phyloP scores from a whole-genome alignment of 1,139 yeast species.

The Hemisphaericaspora xylofermentans region DNA sequence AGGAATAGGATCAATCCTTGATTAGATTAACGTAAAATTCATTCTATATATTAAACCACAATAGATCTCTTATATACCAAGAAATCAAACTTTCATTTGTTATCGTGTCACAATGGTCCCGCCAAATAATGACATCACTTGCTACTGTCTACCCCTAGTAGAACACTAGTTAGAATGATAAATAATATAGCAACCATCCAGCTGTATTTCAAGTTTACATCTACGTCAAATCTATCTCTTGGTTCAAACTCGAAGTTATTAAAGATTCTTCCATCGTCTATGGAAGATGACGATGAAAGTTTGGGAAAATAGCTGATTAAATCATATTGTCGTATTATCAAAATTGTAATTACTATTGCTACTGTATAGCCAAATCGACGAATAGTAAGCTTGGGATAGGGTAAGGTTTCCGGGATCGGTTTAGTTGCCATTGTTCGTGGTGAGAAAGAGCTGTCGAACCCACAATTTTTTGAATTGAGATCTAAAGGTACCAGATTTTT shows the following conservation, averaged over 20 bases:
- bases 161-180: neutral
- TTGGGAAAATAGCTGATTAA: neutral
- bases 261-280: constrained; percentile 5
- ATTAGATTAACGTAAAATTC: neutral
- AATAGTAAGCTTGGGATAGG: neutral
- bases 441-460: neutral
- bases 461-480: too few species aligned
- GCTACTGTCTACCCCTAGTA: neutral
- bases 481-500: too few species aligned
- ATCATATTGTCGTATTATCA: constrained; percentile 4
- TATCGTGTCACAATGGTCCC: neutral
- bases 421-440: constrained; percentile 1
- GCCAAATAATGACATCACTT: neutral
- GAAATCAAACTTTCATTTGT: neutral
- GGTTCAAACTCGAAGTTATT: constrained; percentile 20
- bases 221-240: constrained; percentile 21
- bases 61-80: neutral
- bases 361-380: neutral
- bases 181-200: neutral
- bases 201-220: constrained; percentile 17
- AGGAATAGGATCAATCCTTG: too few species aligned
- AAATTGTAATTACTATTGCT: constrained; percentile 1
- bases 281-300: neutral
- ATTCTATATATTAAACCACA: neutral
- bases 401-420: neutral